Evolutionary conservation across 225 moss, liverwort and hornwort species (phyloP).

Genomic region (Sphagnum tenellum): DNA sequence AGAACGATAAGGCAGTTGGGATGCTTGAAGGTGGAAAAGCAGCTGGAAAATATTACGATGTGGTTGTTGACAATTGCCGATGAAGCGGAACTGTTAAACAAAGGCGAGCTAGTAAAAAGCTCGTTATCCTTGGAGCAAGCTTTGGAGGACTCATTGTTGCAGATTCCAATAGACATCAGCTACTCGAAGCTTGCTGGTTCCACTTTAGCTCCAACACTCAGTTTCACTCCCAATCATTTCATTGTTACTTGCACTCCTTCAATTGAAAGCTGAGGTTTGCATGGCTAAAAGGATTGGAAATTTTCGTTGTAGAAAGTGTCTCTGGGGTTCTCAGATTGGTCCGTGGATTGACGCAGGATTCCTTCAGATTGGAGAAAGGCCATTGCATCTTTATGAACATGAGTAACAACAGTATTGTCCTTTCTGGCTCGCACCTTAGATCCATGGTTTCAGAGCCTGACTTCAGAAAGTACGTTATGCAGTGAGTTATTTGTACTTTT

Average conservation of each 20-base stretch:
- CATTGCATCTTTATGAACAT: conserved; percentile 57
- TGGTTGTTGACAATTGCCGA: too few species aligned
- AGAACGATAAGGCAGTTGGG: too few species aligned
- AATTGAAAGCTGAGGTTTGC: background rate
- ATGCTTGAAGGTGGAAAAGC: too few species aligned
- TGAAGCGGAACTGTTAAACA: too few species aligned
- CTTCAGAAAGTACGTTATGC: conserved; percentile 47
- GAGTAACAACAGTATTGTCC: conserved; percentile 41
- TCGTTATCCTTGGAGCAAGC: background rate
- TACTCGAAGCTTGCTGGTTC: conserved; percentile 93
- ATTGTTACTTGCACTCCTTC: background rate
- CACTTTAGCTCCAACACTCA: background rate
- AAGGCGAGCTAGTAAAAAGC: too few species aligned
- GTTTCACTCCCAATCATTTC: background rate
- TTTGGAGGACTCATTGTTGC: conserved; percentile 24
- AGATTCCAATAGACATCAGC: conserved; percentile 83
- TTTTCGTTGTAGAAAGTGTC: too few species aligned
- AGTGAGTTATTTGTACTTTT: background rate
- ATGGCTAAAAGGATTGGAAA: conserved; percentile 1
- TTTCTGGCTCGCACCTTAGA: conserved; percentile 52
- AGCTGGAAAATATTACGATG: too few species aligned
- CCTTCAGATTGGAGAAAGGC: conserved; percentile 89
- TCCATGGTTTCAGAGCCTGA: conserved; percentile 49
- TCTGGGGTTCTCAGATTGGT: conserved; percentile 52
- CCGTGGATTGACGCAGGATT: conserved; percentile 81